These are phyloP conservation scores for Argentina anserina DNA, from an alignment of 306 rosid genomes.

Conservation along the genomic window DNA sequence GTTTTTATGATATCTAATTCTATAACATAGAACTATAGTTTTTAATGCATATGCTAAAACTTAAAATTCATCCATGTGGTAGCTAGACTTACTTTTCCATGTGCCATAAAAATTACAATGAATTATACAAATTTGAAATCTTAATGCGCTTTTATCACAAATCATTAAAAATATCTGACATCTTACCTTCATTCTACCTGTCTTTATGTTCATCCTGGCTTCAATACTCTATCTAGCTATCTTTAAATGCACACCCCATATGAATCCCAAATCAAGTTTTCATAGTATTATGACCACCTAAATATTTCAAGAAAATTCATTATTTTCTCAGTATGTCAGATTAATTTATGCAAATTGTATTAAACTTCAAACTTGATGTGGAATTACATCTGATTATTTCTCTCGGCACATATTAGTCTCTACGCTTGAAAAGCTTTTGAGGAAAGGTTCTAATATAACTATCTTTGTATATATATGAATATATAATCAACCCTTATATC, in stretches of 20 bases:
- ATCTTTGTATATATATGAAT: too few relatives aligned
- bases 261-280: neutral
- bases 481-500: neutral
- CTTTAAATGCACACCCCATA: neutral
- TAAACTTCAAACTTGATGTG: too few relatives aligned
- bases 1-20: neutral
- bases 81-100: neutral
- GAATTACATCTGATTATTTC: too few relatives aligned
- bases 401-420: too few relatives aligned
- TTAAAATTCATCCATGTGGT: neutral
- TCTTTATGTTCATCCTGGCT: neutral
- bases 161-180: slow-evolving; percentile 11
- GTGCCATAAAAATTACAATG: slow-evolving; percentile 8
- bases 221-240: neutral
- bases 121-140: neutral
- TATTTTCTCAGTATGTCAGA: neutral
- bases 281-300: neutral
- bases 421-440: too few relatives aligned
- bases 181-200: neutral
- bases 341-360: neutral
- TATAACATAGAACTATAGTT: neutral
- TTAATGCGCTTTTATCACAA: slow-evolving; percentile 2
- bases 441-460: too few relatives aligned
- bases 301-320: neutral
- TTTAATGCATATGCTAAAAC: neutral